Evolutionary conservation across 805 yeast genomes (phyloP), one percentile per base, ranked within the genome.

Genomic region (Ogataea saltuana): DNA sequence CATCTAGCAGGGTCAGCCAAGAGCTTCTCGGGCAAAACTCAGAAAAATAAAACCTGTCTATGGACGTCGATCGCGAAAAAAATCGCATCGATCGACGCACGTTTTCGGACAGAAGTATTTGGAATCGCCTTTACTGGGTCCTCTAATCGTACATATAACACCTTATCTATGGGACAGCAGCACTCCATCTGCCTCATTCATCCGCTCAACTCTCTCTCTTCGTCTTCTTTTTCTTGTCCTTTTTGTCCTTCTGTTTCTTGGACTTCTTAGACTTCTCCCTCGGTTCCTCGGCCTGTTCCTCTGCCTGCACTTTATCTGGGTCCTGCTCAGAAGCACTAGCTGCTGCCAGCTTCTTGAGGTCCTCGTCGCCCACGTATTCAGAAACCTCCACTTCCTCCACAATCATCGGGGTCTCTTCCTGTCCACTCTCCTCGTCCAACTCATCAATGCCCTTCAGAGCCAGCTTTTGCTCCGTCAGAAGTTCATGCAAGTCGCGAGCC

Each of bases 381-480:
- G 61, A 52, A 3, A 72, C 76, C 54, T 73, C 73, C 9, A 72
- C 72, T 39, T 68, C 68, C 33, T 72, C 75, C 15, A 71, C 60
- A 6, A 72, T 63, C 42, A 72, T 55, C n/a, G 6, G 6, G 45
- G 68, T 44, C 21, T 35, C 41, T 9, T 46, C 44, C 15, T 40
- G 46, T 12, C 28, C 32, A 8, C 12, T 21, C 16, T 41, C 45
- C 35, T 48, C 31, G 32, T 29, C 41, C 13, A 22, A 46, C 16
- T 36, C 45, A 11, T 48, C 58, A 25, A 57, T 51, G 2, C 75
- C 74, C 46, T 58, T 62, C 38, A 74, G 47, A 12, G 35, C 51
- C 5, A 71, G 41, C 17, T 48, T 58, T 34, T 69, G 71, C 9
- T 64, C 76, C 3, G 64, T 60, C 48, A 75, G 51, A 0, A 56